phyloP scores from a whole-genome alignment of 208 protist species.

The Sergeia podlipaevii region DNA sequence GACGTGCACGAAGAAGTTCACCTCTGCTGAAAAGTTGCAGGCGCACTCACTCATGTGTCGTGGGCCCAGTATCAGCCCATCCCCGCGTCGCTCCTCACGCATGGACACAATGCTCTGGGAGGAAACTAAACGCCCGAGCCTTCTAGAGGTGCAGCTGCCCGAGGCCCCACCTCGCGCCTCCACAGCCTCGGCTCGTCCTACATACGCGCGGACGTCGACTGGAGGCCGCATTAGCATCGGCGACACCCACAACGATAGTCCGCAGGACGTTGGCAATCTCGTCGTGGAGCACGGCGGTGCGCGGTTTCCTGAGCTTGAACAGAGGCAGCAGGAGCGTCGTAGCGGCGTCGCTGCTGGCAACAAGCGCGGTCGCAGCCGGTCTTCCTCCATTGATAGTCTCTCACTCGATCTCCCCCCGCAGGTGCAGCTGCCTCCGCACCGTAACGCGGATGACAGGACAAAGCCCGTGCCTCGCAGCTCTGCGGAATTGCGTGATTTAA shows the following conservation, averaged over 20 bases:
- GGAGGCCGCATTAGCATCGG: conserved; percentile 77
- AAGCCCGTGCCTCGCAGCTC: conserved; percentile 42
- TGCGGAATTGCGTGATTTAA: conserved; percentile 41
- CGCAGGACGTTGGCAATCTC: conserved; percentile 50
- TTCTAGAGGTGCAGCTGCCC: conserved; percentile 69
- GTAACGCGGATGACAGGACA: conserved; percentile 14
- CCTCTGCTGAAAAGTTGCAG: conserved; percentile 64
- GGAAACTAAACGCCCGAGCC: conserved; percentile 40
- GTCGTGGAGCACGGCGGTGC: conserved; percentile 63
- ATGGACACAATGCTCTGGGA: conserved; percentile 88
- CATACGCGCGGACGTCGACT: conserved; percentile 56
- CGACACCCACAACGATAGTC: conserved; percentile 33
- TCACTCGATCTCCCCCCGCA: conserved; percentile 61
- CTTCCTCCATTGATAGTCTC: conserved; percentile 25
- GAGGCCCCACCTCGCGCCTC: conserved; percentile 12
- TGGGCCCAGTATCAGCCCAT: conserved; percentile 71
- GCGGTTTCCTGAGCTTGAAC: conserved; percentile 38
- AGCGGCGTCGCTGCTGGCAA: background rate
- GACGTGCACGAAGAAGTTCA: conserved; percentile 82
- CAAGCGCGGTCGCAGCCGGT: conserved; percentile 10
- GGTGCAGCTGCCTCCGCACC: conserved; percentile 45
- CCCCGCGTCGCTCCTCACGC: conserved; percentile 69
- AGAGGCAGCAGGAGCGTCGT: conserved; percentile 11
- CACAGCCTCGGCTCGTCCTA: conserved; percentile 27
- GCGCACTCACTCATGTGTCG: conserved; percentile 75